phyloP scores from a whole-genome alignment of 2,329 filamentous ascomycete species.

The Didymella glomerata region DNA sequence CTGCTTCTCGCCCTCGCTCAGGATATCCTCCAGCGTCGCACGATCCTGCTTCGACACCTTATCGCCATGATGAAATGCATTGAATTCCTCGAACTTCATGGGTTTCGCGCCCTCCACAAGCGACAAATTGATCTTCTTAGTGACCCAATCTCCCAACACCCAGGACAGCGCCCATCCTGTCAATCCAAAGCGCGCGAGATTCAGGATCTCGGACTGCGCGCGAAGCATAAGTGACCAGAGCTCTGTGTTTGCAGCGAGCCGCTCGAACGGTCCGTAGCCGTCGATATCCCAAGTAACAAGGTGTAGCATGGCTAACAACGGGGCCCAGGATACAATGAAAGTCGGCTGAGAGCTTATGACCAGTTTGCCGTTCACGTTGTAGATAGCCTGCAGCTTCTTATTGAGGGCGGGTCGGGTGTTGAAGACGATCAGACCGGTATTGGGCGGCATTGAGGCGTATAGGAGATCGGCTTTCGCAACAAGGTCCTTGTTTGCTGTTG shows the following conservation, averaged over 20 bases:
- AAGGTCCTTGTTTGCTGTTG: conserved; percentile 13
- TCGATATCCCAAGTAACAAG: conserved; percentile 26
- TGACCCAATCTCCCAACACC: conserved; percentile 26
- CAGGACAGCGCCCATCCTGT: conserved; percentile 29
- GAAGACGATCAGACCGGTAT: conserved; percentile 18
- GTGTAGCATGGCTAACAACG: conserved; percentile 23
- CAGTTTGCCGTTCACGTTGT: conserved; percentile 19
- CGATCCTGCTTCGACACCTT: conserved; percentile 34
- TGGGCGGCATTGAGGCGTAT: conserved; percentile 6
- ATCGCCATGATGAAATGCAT: conserved; percentile 33
- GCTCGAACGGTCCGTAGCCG: conserved; percentile 22
- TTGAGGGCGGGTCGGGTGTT: conserved; percentile 21
- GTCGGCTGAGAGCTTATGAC: conserved; percentile 14
- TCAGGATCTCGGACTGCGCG: conserved; percentile 29
- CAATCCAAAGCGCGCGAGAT: conserved; percentile 30
- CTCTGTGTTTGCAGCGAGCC: conserved; percentile 20
- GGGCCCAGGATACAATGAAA: conserved; percentile 2
- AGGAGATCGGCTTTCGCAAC: conserved; percentile 26
- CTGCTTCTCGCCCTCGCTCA: conserved; percentile 28
- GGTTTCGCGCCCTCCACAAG: conserved; percentile 17
- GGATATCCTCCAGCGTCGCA: conserved; percentile 21
- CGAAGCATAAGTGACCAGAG: conserved; percentile 28
- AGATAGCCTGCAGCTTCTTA: conserved; percentile 19
- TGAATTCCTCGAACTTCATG: conserved; percentile 27
- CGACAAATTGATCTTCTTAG: conserved; percentile 16